Percentiles rank a stretch among this genome's conserved stretches.
Conservation (phyloP, 2,329 filamentous ascomycete genomes). For the Nemania sp. region DNA sequence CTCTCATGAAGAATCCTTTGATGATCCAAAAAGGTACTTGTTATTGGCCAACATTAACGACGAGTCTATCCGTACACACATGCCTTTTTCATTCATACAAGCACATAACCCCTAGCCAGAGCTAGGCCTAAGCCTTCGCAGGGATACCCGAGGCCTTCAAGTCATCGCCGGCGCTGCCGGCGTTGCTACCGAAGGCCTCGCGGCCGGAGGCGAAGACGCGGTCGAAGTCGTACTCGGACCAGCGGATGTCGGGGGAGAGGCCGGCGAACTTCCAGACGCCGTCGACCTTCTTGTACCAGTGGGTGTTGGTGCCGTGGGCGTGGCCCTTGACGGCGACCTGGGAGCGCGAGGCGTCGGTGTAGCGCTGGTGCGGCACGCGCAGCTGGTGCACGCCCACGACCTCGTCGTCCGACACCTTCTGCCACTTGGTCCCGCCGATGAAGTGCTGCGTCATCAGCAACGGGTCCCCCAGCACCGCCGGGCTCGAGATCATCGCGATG, state of each 20-base stretch:
- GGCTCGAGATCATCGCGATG: constrained; percentile 60
- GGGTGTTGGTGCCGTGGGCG: constrained; percentile 59
- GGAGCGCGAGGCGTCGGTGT: constrained; percentile 52
- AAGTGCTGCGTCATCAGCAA: constrained; percentile 68
- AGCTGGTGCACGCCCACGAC: constrained; percentile 64
- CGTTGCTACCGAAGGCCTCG: constrained; percentile 45
- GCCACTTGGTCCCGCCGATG: constrained; percentile 62
- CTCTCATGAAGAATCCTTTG: too few relatives aligned
- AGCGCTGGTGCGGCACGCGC: constrained; percentile 64
- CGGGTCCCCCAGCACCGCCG: constrained; percentile 61
- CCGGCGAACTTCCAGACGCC: constrained; percentile 66
- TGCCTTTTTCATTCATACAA: neutral
- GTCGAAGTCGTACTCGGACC: constrained; percentile 61
- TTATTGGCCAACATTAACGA: too few relatives aligned
- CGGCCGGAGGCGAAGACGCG: constrained; percentile 53
- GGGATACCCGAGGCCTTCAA: constrained; percentile 9
- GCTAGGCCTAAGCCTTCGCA: constrained; percentile 11
- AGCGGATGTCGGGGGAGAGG: constrained; percentile 57
- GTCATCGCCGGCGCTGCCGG: constrained; percentile 28
- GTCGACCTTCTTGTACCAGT: constrained; percentile 60
- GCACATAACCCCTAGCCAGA: neutral
- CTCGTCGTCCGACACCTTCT: constrained; percentile 59
- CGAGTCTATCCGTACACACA: neutral
- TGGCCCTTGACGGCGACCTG: constrained; percentile 62
- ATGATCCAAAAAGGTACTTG: too few relatives aligned